phyloP scores from a whole-genome alignment of 1,284 basidiomycete genomes.

The Phylloporus sp. region DNA sequence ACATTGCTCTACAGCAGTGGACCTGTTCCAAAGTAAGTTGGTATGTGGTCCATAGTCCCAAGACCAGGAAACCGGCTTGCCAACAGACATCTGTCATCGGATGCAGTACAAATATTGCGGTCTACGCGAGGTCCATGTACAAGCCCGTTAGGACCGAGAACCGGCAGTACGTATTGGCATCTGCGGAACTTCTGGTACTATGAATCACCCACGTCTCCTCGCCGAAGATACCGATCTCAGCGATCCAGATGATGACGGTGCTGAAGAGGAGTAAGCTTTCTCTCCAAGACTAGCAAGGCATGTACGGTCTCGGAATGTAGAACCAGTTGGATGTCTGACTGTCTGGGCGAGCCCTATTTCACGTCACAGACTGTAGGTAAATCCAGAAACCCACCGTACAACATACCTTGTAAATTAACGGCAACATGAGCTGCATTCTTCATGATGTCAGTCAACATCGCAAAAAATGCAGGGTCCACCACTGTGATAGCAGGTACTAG shows the following conservation, averaged over 20 bases:
- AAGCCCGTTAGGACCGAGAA: background rate
- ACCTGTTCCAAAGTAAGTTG: background rate
- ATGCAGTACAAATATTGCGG: background rate
- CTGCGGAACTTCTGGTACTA: too few relatives aligned
- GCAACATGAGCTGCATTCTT: background rate
- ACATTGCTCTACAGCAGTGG: background rate
- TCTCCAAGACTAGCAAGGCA: background rate
- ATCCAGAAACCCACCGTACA: background rate
- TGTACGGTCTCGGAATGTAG: slow-evolving; percentile 3
- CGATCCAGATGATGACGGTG: slow-evolving; percentile 2
- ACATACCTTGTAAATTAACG: background rate
- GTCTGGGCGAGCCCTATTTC: too few relatives aligned
- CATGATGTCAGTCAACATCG: too few relatives aligned
- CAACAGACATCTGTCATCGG: slow-evolving; percentile 5
- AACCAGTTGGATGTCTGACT: background rate
- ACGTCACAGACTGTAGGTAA: too few relatives aligned
- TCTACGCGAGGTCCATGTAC: background rate
- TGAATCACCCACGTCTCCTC: background rate
- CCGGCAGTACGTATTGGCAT: background rate
- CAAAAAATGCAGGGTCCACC: too few relatives aligned
- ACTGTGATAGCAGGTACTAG: too few relatives aligned
- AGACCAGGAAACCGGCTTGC: background rate
- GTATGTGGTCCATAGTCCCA: background rate
- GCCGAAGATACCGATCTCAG: background rate
- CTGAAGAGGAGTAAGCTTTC: background rate